These are phyloP conservation scores for Ilyonectria destructans DNA, from an alignment of 2,329 filamentous ascomycete genomes.

Conservation along the genomic window DNA sequence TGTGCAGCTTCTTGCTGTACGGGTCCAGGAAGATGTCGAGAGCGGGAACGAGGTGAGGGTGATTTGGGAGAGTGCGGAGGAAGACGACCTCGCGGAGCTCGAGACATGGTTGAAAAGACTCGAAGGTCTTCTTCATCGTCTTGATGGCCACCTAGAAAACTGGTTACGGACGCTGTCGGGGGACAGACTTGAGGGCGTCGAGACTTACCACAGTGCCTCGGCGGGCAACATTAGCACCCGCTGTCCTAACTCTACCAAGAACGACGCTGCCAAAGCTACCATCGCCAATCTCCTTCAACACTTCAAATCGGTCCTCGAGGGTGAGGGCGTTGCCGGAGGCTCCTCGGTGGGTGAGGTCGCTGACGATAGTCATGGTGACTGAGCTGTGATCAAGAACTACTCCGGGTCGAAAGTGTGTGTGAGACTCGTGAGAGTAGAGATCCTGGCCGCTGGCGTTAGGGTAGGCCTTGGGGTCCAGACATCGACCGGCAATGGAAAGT, in stretches of 20 bases:
- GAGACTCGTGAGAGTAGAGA: slow-evolving; percentile 37
- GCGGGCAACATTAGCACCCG: slow-evolving; percentile 89
- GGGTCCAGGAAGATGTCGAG: slow-evolving; percentile 99
- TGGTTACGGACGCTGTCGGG: slow-evolving; percentile 39
- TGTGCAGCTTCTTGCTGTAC: slow-evolving; percentile 95
- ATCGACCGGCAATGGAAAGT: slow-evolving; percentile 41
- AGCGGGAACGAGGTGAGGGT: slow-evolving; percentile 95
- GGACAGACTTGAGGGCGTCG: slow-evolving; percentile 27
- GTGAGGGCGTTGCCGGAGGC: slow-evolving; percentile 74
- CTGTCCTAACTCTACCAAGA: slow-evolving; percentile 90
- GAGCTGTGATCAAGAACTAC: slow-evolving; percentile 36
- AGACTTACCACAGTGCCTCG: slow-evolving; percentile 90
- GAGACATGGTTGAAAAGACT: slow-evolving; percentile 90
- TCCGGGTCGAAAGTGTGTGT: slow-evolving; percentile 41
- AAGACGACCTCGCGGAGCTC: slow-evolving; percentile 98
- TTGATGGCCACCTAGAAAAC: slow-evolving; percentile 90
- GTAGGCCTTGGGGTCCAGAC: slow-evolving; percentile 34
- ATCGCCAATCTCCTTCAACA: slow-evolving; percentile 98
- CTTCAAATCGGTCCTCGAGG: slow-evolving; percentile 95
- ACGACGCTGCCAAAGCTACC: slow-evolving; percentile 98
- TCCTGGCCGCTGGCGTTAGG: slow-evolving; percentile 44
- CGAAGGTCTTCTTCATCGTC: slow-evolving; percentile 99
- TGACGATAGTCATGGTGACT: slow-evolving; percentile 81
- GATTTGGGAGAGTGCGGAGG: slow-evolving; percentile 87
- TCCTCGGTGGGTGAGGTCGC: slow-evolving; percentile 81